Evolutionary conservation across 306 rosid genomes (phyloP), one percentile per base, ranked within the genome.

Genomic region (Cucurbita argyrosperma): DNA sequence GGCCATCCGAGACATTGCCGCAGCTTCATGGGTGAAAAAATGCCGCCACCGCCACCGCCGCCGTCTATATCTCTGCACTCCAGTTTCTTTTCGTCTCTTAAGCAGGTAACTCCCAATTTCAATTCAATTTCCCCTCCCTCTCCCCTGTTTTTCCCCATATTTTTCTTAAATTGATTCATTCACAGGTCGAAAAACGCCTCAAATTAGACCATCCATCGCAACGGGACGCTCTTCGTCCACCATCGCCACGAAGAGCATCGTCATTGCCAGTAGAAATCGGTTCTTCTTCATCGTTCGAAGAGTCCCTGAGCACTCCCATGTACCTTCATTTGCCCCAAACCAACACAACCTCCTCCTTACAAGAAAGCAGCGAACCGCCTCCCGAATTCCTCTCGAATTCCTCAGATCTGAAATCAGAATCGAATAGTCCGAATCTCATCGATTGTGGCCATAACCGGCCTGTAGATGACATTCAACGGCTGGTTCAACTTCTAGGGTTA

Each of bases 21-120:
- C 55, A 46, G 6, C 19, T 23, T 67, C 72, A 67, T 5, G 14
- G 37, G 74, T 6, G 76, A 56, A 18, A 52, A 39, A 73, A 73
- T 19, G 76, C 76, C 64, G 51, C 51, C 82, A 7, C 83, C 84
- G 53, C 16, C 4, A 46, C 51, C 51, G 74, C 77, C 81, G 74
- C 77, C 82, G 15, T 82, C 80, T 1, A 62, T 81, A 38, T 81
- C 86, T 39, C 71, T 81, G 71, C 92, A 84, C 81, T 80, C 88
- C 79, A 88, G 77, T 76, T 92, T 92, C 90, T 92, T 92, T 80
- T 84, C 87, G 30, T 90, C 98, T 18, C 85, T 92, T 0, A 87
- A 84, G 60, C 96, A 88, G 91, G 96, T 86, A 63, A 12, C 10
- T 10, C 63, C 23, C 38, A 3, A 23, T 38, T 53, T 10, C 43